These are phyloP conservation scores for Serendipita indica DNA, from an alignment of 768 basidiomycete genomes.

Conservation along the genomic window DNA sequence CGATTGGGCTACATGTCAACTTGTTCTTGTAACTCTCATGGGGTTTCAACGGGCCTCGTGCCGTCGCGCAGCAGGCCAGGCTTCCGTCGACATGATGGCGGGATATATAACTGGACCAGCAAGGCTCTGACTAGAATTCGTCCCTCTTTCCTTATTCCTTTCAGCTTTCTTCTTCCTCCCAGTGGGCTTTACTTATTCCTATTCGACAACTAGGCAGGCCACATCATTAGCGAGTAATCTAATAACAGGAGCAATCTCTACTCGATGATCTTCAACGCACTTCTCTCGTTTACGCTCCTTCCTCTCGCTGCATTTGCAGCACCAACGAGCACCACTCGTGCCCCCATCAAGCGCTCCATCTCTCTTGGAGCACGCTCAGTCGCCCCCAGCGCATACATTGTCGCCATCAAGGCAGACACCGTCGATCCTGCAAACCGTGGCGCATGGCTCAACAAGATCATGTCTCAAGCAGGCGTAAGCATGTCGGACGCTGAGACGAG, in stretches of 20 bases:
- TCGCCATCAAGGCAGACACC: constrained; percentile 4
- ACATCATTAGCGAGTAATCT: too few species aligned
- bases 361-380: not conserved
- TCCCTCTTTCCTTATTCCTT: not conserved
- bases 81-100: too few species aligned
- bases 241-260: too few species aligned
- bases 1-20: too few species aligned
- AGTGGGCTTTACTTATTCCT: not conserved
- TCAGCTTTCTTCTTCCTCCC: not conserved
- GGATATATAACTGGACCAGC: not conserved
- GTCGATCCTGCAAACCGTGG: constrained; percentile 7
- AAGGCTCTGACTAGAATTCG: not conserved
- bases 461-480: not conserved
- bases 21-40: too few species aligned
- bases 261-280: not conserved
- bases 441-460: constrained; percentile 1
- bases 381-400: not conserved
- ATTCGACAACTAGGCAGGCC: too few species aligned
- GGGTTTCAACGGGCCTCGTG: too few species aligned
- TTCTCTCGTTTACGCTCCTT: not conserved
- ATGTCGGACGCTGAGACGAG: not conserved
- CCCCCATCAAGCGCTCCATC: constrained; percentile 2
- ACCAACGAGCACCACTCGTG: not conserved
- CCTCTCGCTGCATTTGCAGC: not conserved
- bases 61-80: not conserved